A percentile compares a stretch with the other conserved stretches of the same genome.
phyloP scores from a whole-genome alignment of 2,329 filamentous ascomycete species.

The Talaromyces sp. region DNA sequence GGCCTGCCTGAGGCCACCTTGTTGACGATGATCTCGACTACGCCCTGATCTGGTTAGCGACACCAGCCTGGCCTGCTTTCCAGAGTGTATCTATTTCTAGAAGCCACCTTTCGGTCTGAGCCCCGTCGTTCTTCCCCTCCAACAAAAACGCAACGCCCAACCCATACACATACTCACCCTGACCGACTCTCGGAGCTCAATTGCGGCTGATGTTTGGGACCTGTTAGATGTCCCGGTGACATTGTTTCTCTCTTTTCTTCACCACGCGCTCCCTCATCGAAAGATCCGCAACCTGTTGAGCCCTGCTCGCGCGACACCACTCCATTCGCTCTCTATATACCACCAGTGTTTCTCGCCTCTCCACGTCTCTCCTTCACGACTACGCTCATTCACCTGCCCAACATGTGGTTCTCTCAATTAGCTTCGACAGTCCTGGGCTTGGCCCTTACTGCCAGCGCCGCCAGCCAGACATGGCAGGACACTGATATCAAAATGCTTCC shows the following conservation, averaged over 20 bases:
- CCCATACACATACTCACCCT: not conserved
- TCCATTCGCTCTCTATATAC: not conserved
- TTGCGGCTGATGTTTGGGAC: not conserved
- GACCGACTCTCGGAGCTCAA: not conserved
- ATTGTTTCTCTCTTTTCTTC: constrained; percentile 10
- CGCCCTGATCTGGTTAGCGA: not conserved
- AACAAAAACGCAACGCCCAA: not conserved
- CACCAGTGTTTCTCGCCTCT: not conserved
- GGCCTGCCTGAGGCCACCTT: not conserved
- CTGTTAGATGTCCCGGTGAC: constrained; percentile 10
- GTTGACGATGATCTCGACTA: not conserved
- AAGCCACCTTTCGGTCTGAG: not conserved
- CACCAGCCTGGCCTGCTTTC: not conserved
- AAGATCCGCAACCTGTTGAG: not conserved
- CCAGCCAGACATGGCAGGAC: constrained; percentile 33
- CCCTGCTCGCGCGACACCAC: not conserved
- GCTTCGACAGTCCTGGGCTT: constrained; percentile 24
- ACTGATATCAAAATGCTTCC: constrained; percentile 60
- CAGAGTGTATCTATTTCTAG: not conserved
- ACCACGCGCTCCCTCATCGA: not conserved
- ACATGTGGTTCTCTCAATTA: constrained; percentile 10
- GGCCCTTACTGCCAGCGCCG: constrained; percentile 14
- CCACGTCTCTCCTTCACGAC: not conserved
- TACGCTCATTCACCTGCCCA: not conserved
- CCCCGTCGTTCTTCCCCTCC: not conserved